Percentiles rank a stretch among this genome's conserved stretches.
Evolutionary conservation across 805 yeast genomes (phyloP).

Genomic region (Naumovozyma dairenensis): DNA sequence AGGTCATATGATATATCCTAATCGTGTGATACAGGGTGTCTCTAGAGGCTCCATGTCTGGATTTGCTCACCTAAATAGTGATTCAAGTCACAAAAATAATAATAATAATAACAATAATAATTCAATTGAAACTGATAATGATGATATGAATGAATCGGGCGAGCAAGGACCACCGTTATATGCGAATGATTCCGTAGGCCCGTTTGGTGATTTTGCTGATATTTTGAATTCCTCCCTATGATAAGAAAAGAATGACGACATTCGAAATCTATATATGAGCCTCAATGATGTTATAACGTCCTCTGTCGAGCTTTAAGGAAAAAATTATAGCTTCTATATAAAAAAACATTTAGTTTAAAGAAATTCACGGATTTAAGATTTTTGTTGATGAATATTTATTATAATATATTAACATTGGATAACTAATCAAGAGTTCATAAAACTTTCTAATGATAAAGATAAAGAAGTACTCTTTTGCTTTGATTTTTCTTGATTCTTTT

Average conservation of each 20-base stretch:
- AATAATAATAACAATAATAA: background rate
- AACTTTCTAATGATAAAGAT: conserved; percentile 40
- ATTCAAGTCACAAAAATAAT: background rate
- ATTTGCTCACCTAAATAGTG: background rate
- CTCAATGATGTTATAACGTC: too few species aligned
- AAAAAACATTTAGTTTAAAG: too few species aligned
- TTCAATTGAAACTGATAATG: too few species aligned
- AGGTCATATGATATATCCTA: conserved; percentile 7
- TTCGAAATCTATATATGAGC: too few species aligned
- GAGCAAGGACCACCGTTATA: background rate
- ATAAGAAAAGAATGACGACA: background rate
- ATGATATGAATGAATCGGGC: background rate
- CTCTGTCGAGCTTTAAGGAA: too few species aligned
- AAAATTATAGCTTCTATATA: too few species aligned
- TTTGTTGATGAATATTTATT: too few species aligned
- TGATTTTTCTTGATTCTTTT: conserved; percentile 33
- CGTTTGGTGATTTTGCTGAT: background rate
- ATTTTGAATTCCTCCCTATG: background rate
- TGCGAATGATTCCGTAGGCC: background rate
- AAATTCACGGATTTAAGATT: too few species aligned
- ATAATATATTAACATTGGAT: too few species aligned
- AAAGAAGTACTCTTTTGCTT: conserved; percentile 23
- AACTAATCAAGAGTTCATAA: conserved; percentile 28
- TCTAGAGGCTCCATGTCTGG: conserved; percentile 22
- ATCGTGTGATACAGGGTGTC: conserved; percentile 12